A percentile compares a stretch with the other conserved stretches of the same genome.
phyloP scores from a whole-genome alignment of 2,329 filamentous ascomycete species.

The Paraconiothyrium sp. region DNA sequence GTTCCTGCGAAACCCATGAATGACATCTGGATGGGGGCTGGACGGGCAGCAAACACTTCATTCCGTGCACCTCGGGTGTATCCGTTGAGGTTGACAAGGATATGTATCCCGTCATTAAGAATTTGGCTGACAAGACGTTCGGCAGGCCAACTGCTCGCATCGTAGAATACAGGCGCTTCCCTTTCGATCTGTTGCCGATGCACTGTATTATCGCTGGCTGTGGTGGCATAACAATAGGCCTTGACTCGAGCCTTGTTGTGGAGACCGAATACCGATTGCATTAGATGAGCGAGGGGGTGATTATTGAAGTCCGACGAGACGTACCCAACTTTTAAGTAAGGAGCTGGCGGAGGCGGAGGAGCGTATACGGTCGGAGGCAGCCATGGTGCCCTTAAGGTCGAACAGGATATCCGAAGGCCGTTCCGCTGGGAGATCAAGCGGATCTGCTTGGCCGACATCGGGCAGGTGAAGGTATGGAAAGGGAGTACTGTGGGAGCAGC shows the following conservation, averaged over 20 bases:
- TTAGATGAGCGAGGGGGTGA: constrained; percentile 92
- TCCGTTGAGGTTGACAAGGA: constrained; percentile 96
- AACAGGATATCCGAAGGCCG: constrained; percentile 89
- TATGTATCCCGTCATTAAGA: constrained; percentile 86
- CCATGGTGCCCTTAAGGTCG: constrained; percentile 87
- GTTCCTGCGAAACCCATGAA: constrained; percentile 99
- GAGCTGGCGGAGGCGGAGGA: constrained; percentile 83
- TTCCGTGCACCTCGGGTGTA: constrained; percentile 97
- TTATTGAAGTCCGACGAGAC: constrained; percentile 99
- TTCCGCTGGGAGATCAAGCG: constrained; percentile 95
- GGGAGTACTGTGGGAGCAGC: constrained; percentile 93
- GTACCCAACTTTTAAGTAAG: constrained; percentile 91
- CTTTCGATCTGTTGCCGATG: constrained; percentile 93
- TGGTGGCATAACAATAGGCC: constrained; percentile 96
- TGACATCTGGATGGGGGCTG: constrained; percentile 97
- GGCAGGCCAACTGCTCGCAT: constrained; percentile 86
- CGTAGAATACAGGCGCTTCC: constrained; percentile 89
- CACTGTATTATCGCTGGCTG: constrained; percentile 84
- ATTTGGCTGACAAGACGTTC: constrained; percentile 89
- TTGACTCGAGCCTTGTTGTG: constrained; percentile 78
- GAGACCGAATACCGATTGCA: constrained; percentile 98
- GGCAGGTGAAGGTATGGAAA: constrained; percentile 97
- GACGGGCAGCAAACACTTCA: constrained; percentile 93
- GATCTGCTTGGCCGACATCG: constrained; percentile 88
- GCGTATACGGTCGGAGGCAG: constrained; percentile 80